These are phyloP conservation scores for Boletus coccyginus DNA, from an alignment of 768 basidiomycete species.

Conservation along the genomic window DNA sequence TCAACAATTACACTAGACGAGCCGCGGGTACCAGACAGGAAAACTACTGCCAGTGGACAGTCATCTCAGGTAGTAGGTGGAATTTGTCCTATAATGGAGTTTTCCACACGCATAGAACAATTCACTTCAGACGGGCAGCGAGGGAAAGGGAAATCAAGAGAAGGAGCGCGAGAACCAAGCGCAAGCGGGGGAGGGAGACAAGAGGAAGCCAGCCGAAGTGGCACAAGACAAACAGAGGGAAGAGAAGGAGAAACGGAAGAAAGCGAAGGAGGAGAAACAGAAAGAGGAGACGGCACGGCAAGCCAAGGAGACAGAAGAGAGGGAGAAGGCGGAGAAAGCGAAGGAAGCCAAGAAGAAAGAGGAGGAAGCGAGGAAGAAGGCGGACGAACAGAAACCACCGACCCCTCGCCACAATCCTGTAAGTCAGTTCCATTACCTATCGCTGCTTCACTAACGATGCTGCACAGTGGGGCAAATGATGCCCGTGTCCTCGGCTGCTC, in stretches of 20 bases:
- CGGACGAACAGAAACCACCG: not conserved
- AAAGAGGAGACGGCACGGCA: not conserved
- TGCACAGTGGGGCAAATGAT: conserved; percentile 1
- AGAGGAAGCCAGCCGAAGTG: too few species aligned
- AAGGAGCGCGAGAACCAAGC: not conserved
- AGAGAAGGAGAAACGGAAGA: not conserved
- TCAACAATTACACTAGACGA: conserved; percentile 1
- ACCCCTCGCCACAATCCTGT: not conserved
- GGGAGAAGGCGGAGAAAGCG: not conserved
- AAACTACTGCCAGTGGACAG: not conserved
- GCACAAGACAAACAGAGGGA: not conserved
- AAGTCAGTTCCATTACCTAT: not conserved
- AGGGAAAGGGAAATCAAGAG: not conserved
- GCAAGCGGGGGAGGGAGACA: too few species aligned
- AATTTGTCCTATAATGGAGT: not conserved
- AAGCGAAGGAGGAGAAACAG: not conserved
- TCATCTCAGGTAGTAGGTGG: conserved; percentile 8
- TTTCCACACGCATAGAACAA: not conserved
- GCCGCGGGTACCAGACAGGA: conserved; percentile 14
- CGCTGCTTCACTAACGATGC: not conserved
- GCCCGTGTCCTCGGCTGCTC: not conserved
- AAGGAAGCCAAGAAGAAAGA: not conserved
- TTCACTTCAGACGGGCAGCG: not conserved
- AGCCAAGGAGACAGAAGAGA: not conserved
- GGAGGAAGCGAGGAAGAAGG: not conserved